Base-by-base conservation (phyloP, 106 monocot genomes). In the Platanthera guangdongensis region DNA sequence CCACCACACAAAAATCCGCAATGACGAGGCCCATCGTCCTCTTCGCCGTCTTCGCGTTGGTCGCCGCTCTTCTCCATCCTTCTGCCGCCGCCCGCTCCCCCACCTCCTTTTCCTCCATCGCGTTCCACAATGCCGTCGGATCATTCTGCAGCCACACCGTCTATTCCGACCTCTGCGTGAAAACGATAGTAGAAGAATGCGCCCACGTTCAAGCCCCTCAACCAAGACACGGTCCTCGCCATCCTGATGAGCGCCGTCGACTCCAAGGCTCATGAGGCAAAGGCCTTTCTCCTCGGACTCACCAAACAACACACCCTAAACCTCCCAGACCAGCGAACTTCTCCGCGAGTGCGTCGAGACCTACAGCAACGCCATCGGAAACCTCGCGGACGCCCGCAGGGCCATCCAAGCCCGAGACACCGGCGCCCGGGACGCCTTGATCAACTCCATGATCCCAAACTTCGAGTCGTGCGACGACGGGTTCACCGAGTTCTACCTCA, bases 371-470 rank as follows among this genome's bases (percentile, higher is more conserved):
- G 70, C 70, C 47, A 45, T 70, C 70, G 70, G 9, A 1, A 48
- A 70, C 47, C 70, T 47, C 10, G 46, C 47, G 16, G 47, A 13
- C n/a, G 70, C 70, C 47, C 2, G 9, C 70, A n/a, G 6, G 14
- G 70, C 70, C 70, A 48, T 70, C 47, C 46, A 48, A 15, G 4
- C 47, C 15, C 39, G 47, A 0, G 70, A 70, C n/a, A 11, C 0
- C 16, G 70, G 15, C 47, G 47, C 70, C 47, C 70, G 70, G 7
- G 47, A 70, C 70, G 15, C 47, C 47, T 16, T 70, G 70, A 5
- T 70, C 1, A 70, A 47, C 70, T 46, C 70, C n/a, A 48, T 48
- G 47, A 70, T 70, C 70, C 47, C 70, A 0, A 70, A 70, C 70
- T 7, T 70, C 4, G 47, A 6, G 7, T 7, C 70, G 1, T 70